Evolutionary conservation across 768 basidiomycete genomes (phyloP), one percentile per base, ranked within the genome.

Genomic region (Hygrophorus russula): DNA sequence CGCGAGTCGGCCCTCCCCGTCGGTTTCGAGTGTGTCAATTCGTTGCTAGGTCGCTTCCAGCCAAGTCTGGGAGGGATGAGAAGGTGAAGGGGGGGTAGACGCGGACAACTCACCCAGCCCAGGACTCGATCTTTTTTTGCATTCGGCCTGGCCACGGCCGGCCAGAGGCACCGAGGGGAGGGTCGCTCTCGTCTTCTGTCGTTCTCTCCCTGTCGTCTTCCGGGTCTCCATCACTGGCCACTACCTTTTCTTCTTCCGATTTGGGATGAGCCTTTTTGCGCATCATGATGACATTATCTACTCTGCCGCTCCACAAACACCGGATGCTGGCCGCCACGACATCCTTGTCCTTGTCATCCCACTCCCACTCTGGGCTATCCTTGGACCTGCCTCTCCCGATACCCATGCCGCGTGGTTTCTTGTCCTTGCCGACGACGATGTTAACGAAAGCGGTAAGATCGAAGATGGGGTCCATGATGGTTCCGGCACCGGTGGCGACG

Each of bases 361-460:
- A 45, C 28, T 36, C 37, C 15, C 40, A 42, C 10, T 36, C 51
- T 42, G 24, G 24, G 24, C 24, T 50, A 32, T 31, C 49, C 50
- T 41, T 54, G 29, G 12, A 50, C 44, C 12, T 42, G 33, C 39
- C 46, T 28, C 51, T 48, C 37, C 46, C 46, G 55, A 60, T 27
- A 51, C 32, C 45, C 39, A 15, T 49, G 31, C 32, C 35, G 13
- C 17, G 49, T 41, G 45, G 50, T 45, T 38, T 41, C 30, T 46
- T 50, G 27, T 62, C 64, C 41, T 59, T 65, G 33, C 67, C 66
- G 32, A 68, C 48, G 6, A 78, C 56, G 29, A 65, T 58, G 39
- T 59, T 63, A 35, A 78, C 69, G 50, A 86, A 71, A 9, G 54
- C 56, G 4, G 60, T 66, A 33, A 87, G 53, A 51, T 85, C 78